Conservation (phyloP, 225 moss, liverwort and hornwort genomes). For the Ulota crispa region DNA sequence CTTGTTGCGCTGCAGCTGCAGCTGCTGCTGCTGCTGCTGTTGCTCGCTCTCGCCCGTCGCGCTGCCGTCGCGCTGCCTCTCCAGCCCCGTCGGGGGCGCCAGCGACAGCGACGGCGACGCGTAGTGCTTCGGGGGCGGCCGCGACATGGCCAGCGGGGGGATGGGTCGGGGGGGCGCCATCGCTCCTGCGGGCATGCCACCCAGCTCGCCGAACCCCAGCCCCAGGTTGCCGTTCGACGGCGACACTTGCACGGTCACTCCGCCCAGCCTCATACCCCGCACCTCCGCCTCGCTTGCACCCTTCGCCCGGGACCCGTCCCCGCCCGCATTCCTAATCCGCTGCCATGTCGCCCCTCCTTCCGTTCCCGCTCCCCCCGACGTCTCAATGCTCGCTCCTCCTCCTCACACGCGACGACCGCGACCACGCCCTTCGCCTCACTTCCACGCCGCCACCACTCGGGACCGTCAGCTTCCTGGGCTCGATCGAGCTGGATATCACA, state of each 20-base stretch:
- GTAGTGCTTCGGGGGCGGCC: constrained; percentile 61
- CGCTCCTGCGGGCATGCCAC: constrained; percentile 86
- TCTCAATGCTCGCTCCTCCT: neutral
- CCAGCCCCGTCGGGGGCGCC: constrained; percentile 54
- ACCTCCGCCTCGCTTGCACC: constrained; percentile 11
- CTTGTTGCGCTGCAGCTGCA: constrained; percentile 27
- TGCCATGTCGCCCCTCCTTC: neutral
- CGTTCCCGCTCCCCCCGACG: rapidly evolving
- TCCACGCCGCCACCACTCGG: neutral
- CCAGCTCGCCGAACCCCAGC: constrained; percentile 64
- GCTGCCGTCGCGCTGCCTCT: constrained; percentile 71
- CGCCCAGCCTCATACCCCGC: constrained; percentile 83
- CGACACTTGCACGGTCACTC: constrained; percentile 69
- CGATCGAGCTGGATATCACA: neutral
- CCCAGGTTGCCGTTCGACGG: constrained; percentile 59
- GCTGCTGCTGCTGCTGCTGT: constrained; percentile 28
- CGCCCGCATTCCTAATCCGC: constrained; percentile 27
- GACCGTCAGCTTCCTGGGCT: too few species aligned
- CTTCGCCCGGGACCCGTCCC: neutral
- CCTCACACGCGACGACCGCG: too few species aligned
- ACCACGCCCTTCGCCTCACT: neutral
- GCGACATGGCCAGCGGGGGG: constrained; percentile 69
- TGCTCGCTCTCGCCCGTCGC: constrained; percentile 39
- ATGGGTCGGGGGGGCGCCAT: constrained; percentile 86
- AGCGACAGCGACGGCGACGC: constrained; percentile 55